Percentiles rank a stretch among this genome's conserved stretches.
These are phyloP conservation scores for Colletotrichum lini DNA, from an alignment of 2,329 filamentous ascomycete species.

Conservation along the genomic window DNA sequence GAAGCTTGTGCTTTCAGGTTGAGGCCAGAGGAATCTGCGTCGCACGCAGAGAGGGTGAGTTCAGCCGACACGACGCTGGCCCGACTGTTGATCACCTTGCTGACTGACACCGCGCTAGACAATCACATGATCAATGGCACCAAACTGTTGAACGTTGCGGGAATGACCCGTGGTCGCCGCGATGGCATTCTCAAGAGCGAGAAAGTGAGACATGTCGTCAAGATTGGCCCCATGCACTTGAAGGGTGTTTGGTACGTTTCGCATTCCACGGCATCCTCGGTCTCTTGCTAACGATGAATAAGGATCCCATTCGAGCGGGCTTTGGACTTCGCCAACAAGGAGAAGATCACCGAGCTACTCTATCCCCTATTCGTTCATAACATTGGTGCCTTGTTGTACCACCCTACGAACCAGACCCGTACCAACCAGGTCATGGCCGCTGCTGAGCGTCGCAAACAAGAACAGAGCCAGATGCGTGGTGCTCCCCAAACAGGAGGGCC, in stretches of 20 bases:
- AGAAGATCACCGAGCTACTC: constrained; percentile 96
- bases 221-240: constrained; percentile 98
- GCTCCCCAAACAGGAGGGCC: constrained; percentile 65
- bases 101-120: constrained; percentile 67
- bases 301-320: constrained; percentile 99
- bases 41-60: constrained; percentile 88
- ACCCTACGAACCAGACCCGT: constrained; percentile 88
- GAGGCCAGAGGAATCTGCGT: constrained; percentile 97
- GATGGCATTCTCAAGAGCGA: constrained; percentile 98
- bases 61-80: background rate
- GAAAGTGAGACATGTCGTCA: constrained; percentile 96
- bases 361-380: constrained; percentile 99
- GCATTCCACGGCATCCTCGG: background rate
- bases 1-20: constrained; percentile 97
- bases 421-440: constrained; percentile 91
- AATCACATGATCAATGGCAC: constrained; percentile 99
- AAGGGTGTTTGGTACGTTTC: constrained; percentile 94
- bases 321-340: constrained; percentile 99
- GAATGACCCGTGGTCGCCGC: constrained; percentile 95
- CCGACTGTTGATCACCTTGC: background rate
- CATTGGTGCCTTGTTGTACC: constrained; percentile 93
- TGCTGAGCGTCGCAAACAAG: constrained; percentile 82
- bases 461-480: constrained; percentile 76
- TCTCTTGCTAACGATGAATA: constrained; percentile 26
- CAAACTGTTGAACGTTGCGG: constrained; percentile 95